phyloP scores from a whole-genome alignment of 129 eudicot genomes.

The Flaveria brownii region DNA sequence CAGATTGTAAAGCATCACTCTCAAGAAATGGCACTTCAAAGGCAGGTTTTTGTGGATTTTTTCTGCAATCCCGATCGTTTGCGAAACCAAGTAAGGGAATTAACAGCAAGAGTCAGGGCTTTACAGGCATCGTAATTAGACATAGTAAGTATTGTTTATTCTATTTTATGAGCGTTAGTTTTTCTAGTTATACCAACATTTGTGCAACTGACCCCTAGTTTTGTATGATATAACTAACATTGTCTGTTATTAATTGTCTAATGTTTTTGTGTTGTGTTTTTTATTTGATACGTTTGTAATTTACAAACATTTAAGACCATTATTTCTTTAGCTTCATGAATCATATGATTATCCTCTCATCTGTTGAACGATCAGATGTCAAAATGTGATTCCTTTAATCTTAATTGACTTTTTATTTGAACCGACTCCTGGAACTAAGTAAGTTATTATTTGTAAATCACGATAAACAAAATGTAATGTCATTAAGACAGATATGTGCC shows the following conservation, averaged over 20 bases:
- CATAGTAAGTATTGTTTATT: conserved; percentile 10
- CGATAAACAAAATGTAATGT: too few species aligned
- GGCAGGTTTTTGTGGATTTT: conserved; percentile 92
- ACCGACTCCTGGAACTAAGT: not conserved
- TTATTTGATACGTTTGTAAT: too few species aligned
- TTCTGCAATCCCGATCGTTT: conserved; percentile 89
- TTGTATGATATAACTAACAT: not conserved
- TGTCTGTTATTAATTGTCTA: not conserved
- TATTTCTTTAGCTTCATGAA: not conserved
- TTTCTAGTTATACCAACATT: not conserved
- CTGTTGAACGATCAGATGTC: not conserved
- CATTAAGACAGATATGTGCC: not conserved
- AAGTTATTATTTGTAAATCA: too few species aligned
- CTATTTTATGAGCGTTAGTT: not conserved
- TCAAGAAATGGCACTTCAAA: conserved; percentile 80
- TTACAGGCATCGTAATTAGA: conserved; percentile 62
- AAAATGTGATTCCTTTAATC: not conserved
- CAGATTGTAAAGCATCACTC: conserved; percentile 93
- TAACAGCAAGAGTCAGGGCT: conserved; percentile 80
- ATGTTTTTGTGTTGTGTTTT: not conserved
- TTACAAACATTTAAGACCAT: not conserved
- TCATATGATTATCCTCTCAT: not conserved
- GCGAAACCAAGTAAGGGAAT: conserved; percentile 77
- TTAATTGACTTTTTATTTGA: not conserved
- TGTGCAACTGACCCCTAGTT: not conserved